Evolutionary conservation across 805 yeast genomes (phyloP).

Genomic region (Wickerhamomyces bovis): DNA sequence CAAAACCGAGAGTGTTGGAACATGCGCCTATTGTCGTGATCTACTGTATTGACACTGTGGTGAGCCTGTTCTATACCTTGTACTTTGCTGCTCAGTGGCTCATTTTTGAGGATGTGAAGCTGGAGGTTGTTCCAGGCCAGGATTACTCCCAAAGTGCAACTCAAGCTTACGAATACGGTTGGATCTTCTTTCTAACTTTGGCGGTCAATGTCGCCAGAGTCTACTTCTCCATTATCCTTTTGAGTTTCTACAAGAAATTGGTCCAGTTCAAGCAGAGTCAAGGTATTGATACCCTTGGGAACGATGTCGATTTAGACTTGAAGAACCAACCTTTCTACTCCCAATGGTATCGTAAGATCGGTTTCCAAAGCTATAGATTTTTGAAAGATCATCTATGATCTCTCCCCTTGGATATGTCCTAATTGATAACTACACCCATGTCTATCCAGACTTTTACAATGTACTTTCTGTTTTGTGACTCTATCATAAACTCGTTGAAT

Average conservation of each 20-base stretch:
- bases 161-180: slow-evolving; percentile 47
- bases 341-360: slow-evolving; percentile 26
- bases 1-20: slow-evolving; percentile 50
- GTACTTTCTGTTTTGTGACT: not conserved
- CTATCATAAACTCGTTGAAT: not conserved
- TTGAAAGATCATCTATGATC: slow-evolving; percentile 6
- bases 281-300: slow-evolving; percentile 26
- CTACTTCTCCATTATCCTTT: slow-evolving; percentile 53
- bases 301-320: slow-evolving; percentile 31
- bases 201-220: slow-evolving; percentile 42
- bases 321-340: slow-evolving; percentile 26
- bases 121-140: slow-evolving; percentile 18
- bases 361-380: slow-evolving; percentile 26
- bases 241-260: slow-evolving; percentile 55
- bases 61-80: slow-evolving; percentile 62
- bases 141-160: slow-evolving; percentile 49
- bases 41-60: slow-evolving; percentile 60
- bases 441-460: not conserved
- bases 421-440: not conserved
- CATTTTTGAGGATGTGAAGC: slow-evolving; percentile 34
- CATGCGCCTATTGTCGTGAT: slow-evolving; percentile 58
- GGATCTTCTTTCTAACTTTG: slow-evolving; percentile 47
- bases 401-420: not conserved
- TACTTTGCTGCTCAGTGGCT: slow-evolving; percentile 80
- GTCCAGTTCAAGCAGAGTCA: slow-evolving; percentile 40